phyloP scores from a whole-genome alignment of 345 rosid genomes.

The Lepidium sativum region DNA sequence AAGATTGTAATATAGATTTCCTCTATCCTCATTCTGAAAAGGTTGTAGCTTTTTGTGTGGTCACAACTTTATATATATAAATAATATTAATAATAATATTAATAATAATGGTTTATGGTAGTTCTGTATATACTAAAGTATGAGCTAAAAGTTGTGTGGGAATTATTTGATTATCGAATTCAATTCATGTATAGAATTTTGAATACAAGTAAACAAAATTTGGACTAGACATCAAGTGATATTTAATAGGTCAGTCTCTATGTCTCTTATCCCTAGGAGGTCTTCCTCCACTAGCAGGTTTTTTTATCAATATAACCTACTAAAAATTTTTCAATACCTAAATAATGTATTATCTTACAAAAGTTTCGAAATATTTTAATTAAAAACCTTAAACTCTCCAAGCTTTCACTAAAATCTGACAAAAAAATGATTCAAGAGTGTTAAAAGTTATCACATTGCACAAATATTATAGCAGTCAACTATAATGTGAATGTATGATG shows the following conservation, averaged over 20 bases:
- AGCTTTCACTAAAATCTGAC: too few relatives aligned
- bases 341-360: too few relatives aligned
- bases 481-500: too few relatives aligned
- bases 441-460: background rate
- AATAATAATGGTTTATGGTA: background rate
- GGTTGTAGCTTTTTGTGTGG: conserved; percentile 19
- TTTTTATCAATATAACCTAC: too few relatives aligned
- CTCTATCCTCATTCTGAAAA: conserved; percentile 21
- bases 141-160: background rate
- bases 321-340: too few relatives aligned
- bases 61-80: conserved; percentile 1
- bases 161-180: background rate
- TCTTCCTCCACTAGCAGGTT: too few relatives aligned
- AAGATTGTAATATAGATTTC: conserved; percentile 18
- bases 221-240: background rate
- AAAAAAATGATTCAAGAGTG: background rate
- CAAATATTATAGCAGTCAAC: background rate
- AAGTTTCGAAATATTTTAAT: too few relatives aligned
- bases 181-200: background rate
- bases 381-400: too few relatives aligned
- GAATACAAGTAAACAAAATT: background rate
- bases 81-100: background rate
- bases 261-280: too few relatives aligned
- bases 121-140: background rate
- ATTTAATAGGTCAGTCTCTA: too few relatives aligned